phyloP scores from a whole-genome alignment of 768 basidiomycete species.

The Pleurotus citrinopileatus region DNA sequence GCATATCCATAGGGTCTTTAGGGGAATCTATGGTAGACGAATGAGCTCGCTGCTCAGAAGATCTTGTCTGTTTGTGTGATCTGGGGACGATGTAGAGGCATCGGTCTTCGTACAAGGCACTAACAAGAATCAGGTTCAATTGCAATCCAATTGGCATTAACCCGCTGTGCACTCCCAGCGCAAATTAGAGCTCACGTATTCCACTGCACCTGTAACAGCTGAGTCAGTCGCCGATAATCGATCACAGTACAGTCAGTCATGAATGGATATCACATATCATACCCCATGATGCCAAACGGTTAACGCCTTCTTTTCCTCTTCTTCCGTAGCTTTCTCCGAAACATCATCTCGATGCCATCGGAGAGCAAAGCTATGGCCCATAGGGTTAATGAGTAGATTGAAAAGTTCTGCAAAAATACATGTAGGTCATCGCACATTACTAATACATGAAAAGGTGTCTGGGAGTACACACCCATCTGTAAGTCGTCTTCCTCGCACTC shows the following conservation, averaged over 20 bases:
- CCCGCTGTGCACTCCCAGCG: too few relatives aligned
- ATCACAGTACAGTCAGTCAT: background rate
- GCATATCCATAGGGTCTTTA: slow-evolving; percentile 63
- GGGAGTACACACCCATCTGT: slow-evolving; percentile 61
- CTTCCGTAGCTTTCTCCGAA: slow-evolving; percentile 47
- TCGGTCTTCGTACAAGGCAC: slow-evolving; percentile 64
- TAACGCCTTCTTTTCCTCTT: slow-evolving; percentile 61
- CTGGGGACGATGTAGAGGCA: slow-evolving; percentile 72
- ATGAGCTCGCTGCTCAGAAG: slow-evolving; percentile 52
- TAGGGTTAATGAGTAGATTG: slow-evolving; percentile 72
- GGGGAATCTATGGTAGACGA: slow-evolving; percentile 54
- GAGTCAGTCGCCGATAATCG: background rate
- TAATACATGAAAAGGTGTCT: background rate
- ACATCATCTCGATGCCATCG: slow-evolving; percentile 84
- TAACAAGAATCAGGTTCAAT: slow-evolving; percentile 21
- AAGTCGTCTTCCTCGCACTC: slow-evolving; percentile 55
- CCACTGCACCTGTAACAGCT: slow-evolving; percentile 67
- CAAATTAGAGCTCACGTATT: slow-evolving; percentile 68
- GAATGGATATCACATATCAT: slow-evolving; percentile 22
- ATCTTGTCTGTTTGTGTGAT: slow-evolving; percentile 58
- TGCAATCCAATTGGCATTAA: background rate
- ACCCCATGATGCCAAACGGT: slow-evolving; percentile 65
- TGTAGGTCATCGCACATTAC: background rate
- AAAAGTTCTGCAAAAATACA: slow-evolving; percentile 53
- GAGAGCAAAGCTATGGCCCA: slow-evolving; percentile 61